Percentiles rank a stretch among this genome's conserved stretches.
Conservation (phyloP, 1,284 basidiomycete species). For the Testicularia cyperi region DNA sequence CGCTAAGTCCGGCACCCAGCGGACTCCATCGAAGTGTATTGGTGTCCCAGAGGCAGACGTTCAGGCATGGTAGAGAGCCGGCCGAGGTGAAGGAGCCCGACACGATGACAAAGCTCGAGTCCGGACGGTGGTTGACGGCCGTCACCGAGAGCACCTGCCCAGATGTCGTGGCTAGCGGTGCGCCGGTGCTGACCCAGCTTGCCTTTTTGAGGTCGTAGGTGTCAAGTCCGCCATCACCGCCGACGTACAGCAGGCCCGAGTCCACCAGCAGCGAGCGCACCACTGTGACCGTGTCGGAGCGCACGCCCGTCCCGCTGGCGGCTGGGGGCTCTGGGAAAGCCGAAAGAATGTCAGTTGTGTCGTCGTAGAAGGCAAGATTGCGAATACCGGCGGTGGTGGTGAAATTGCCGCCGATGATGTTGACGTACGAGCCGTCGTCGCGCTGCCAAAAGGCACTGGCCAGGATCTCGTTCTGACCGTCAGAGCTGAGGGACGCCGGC, state of each 20-base stretch:
- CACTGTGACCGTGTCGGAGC: slow-evolving; percentile 63
- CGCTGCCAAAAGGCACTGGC: slow-evolving; percentile 90
- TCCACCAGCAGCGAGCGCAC: slow-evolving; percentile 62
- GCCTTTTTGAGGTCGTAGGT: slow-evolving; percentile 42
- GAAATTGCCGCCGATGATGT: slow-evolving; percentile 88
- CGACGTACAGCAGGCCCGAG: slow-evolving; percentile 45
- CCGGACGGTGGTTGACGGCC: slow-evolving; percentile 71
- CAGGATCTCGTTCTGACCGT: slow-evolving; percentile 76
- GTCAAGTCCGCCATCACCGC: slow-evolving; percentile 52
- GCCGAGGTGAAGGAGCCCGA: slow-evolving; percentile 82
- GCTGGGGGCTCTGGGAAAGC: slow-evolving; percentile 63
- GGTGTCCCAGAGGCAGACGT: slow-evolving; percentile 77
- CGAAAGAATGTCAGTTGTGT: slow-evolving; percentile 62
- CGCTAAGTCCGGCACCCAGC: slow-evolving; percentile 78
- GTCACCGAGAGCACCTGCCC: slow-evolving; percentile 69
- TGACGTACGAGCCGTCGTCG: slow-evolving; percentile 63
- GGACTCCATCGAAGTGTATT: slow-evolving; percentile 73
- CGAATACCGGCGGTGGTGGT: slow-evolving; percentile 66
- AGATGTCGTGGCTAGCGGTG: slow-evolving; percentile 28
- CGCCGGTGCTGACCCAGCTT: slow-evolving; percentile 39
- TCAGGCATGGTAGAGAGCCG: slow-evolving; percentile 74
- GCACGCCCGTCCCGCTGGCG: too few species aligned
- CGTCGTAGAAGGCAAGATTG: slow-evolving; percentile 76
- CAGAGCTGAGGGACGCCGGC: slow-evolving; percentile 63
- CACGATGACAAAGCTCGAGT: slow-evolving; percentile 72